A percentile compares a stretch with the other conserved stretches of the same genome.
Conservation (phyloP, 2,329 filamentous ascomycete genomes). For the Madurella fahalii region DNA sequence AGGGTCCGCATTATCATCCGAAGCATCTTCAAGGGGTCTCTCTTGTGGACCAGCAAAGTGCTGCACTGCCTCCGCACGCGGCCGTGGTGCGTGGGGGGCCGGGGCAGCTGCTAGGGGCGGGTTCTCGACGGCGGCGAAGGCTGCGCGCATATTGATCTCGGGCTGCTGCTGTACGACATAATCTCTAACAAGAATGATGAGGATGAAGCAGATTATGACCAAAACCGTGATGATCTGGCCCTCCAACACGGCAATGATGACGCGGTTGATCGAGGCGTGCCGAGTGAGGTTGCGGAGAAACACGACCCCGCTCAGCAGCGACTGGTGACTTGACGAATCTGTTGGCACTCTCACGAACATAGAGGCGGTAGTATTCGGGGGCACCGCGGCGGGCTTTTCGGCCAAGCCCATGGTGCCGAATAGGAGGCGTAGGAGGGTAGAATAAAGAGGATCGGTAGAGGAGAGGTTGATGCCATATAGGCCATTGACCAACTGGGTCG, state of each 20-base stretch:
- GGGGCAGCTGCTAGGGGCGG: constrained; percentile 2
- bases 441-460: constrained; percentile 32
- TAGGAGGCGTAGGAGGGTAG: constrained; percentile 30
- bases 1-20: not conserved
- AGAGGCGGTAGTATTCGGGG: constrained; percentile 24
- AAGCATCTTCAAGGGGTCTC: not conserved
- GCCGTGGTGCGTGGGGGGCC: not conserved
- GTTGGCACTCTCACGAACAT: constrained; percentile 21
- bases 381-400: constrained; percentile 21
- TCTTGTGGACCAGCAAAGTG: not conserved
- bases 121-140: constrained; percentile 44
- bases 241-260: constrained; percentile 79
- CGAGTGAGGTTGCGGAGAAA: constrained; percentile 61
- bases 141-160: constrained; percentile 75
- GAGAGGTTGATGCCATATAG: constrained; percentile 33
- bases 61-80: not conserved
- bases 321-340: constrained; percentile 29
- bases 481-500: constrained; percentile 26
- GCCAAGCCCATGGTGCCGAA: constrained; percentile 25
- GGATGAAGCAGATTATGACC: constrained; percentile 88
- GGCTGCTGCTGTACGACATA: constrained; percentile 99
- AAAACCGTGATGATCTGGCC: constrained; percentile 90
- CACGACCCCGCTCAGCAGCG: constrained; percentile 54
- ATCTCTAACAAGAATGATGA: constrained; percentile 94
- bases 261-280: constrained; percentile 68